Evolutionary conservation across 129 eudicot species (phyloP), one percentile per base, ranked within the genome.

Genomic region (Lonicera japonica): DNA sequence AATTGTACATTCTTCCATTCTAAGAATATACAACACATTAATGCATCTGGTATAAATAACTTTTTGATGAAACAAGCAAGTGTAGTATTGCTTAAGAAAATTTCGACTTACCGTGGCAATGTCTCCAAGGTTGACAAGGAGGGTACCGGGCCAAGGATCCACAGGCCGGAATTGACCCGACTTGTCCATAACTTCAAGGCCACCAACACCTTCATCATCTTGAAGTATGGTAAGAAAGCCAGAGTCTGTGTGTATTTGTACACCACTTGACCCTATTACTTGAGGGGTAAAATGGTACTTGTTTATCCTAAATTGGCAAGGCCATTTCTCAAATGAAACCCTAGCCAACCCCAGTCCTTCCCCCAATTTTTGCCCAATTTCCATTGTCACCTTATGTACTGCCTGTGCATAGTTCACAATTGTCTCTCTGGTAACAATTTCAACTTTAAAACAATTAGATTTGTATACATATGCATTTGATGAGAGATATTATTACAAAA

Each of bases 181-280:
- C 23, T 25, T 68, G 64, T 75, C 50, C 90, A 87, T 82, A 7
- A 87, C 95, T 79, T 91, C 88, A 10, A 91, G 88, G n/a, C 96
- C 98, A 16, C 96, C 96, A 39, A 87, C 75, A 11, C 47, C 59
- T 43, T 87, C 95, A 64, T 92, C 98, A 18, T 92, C 98, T 60
- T 92, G 98, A 24, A 92, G 84, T 21, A 92, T 63, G 12, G 98
- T 84, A 52, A 92, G 86, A 51, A 91, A 87, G n/a, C 91, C 85
- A 0, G 90, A 73, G 63, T 91, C 98, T 0, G 98, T 87, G 68
- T 91, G 98, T 5, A 80, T 48, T 51, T 84, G 86, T 20, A 87
- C 88, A 21, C 98, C 95, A 17, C 73, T 25, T 25, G 88, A 75
- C 34, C 89, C 90, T 19, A 91, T 76, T 34, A 73, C 68, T 65